Conservation (phyloP, 768 basidiomycete species). For the Galerina marginata region DNA sequence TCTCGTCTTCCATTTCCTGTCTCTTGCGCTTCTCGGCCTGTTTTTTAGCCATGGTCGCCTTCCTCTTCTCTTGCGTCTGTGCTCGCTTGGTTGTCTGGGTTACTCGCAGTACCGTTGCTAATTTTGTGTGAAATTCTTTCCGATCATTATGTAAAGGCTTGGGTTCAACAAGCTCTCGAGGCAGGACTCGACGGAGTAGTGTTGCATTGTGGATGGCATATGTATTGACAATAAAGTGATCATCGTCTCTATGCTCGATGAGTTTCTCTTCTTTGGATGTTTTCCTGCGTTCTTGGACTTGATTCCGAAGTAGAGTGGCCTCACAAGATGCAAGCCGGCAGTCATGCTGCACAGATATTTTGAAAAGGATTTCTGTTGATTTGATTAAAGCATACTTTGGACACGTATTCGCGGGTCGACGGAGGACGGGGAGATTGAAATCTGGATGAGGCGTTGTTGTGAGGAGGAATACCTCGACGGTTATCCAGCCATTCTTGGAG, state of each 20-base stretch:
- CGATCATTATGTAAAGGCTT: slow-evolving; percentile 6
- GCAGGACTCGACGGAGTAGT: slow-evolving; percentile 17
- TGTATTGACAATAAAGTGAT: slow-evolving; percentile 30
- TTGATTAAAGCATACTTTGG: no score
- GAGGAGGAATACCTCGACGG: no score
- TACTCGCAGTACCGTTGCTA: slow-evolving; percentile 7
- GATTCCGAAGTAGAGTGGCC: no score
- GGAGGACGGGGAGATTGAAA: no score
- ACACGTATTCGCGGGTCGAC: no score
- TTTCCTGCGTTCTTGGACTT: no score
- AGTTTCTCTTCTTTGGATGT: background rate
- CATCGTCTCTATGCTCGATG: slow-evolving; percentile 26
- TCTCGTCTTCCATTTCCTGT: background rate
- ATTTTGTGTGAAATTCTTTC: slow-evolving; percentile 2
- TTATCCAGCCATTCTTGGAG: no score
- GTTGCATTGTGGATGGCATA: slow-evolving; percentile 32
- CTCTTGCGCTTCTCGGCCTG: slow-evolving; percentile 5
- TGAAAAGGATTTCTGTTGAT: no score
- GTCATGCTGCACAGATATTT: no score
- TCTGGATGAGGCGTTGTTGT: no score
- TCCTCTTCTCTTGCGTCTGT: slow-evolving; percentile 15
- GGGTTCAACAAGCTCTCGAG: slow-evolving; percentile 13
- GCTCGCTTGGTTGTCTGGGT: slow-evolving; percentile 16
- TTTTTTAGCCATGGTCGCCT: slow-evolving; percentile 11
- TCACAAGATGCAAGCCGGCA: no score